Conservation (phyloP, 345 rosid species). For the Heritiera fomes region DNA sequence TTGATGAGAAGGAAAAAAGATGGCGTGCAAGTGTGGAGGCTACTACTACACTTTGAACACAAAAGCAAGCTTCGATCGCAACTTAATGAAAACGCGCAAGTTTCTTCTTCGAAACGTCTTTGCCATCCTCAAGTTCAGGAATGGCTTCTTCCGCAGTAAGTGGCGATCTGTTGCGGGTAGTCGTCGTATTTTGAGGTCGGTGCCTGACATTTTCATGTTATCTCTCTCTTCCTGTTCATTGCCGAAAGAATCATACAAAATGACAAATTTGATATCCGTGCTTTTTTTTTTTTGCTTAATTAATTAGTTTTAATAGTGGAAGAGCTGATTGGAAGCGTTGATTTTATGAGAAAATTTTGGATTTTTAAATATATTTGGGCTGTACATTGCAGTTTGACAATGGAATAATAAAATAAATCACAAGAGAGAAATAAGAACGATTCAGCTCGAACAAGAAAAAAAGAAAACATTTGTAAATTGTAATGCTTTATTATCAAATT, state of each 20-base stretch:
- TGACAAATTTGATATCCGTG: neutral
- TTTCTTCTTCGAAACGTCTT: constrained; percentile 49
- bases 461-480: too few relatives aligned
- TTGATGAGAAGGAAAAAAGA: constrained; percentile 9
- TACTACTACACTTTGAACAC: constrained; percentile 32
- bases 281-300: neutral
- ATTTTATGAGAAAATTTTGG: neutral
- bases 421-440: neutral
- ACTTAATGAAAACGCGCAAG: constrained; percentile 33
- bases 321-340: neutral
- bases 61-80: constrained; percentile 38
- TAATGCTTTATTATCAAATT: too few relatives aligned
- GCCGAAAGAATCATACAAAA: neutral
- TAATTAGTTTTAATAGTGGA: neutral
- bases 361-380: neutral
- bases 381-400: constrained; percentile 4
- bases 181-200: constrained; percentile 54
- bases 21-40: constrained; percentile 55
- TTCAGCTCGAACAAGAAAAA: neutral
- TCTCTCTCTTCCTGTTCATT: neutral
- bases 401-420: neutral
- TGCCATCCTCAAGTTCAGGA: constrained; percentile 43
- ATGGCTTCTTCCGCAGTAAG: constrained; percentile 35
- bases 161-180: constrained; percentile 40
- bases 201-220: neutral